phyloP scores from a whole-genome alignment of 345 rosid genomes.

The Dipteronia sinensis region DNA sequence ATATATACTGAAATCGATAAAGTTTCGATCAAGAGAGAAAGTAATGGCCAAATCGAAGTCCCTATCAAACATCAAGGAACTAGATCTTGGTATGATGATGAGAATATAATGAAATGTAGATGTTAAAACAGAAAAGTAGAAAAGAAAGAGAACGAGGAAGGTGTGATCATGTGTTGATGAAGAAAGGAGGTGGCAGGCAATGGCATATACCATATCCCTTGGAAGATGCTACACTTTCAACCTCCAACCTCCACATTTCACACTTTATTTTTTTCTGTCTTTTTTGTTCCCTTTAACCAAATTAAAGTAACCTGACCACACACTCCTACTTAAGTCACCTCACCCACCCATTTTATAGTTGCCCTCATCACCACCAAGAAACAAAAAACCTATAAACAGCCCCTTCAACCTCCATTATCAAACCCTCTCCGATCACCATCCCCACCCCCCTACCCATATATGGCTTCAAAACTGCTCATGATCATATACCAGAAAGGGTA shows the following conservation, averaged over 20 bases:
- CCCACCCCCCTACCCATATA: conserved; percentile 21
- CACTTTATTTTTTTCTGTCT: background rate
- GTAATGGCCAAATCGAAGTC: no score
- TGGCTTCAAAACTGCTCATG: background rate
- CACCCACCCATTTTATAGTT: conserved; percentile 28
- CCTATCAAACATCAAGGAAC: background rate
- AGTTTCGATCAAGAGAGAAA: no score
- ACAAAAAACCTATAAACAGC: conserved; percentile 21
- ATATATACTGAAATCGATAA: no score
- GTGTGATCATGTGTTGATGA: conserved; percentile 15
- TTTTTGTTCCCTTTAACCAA: conserved; percentile 22
- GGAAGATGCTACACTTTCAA: conserved; percentile 53
- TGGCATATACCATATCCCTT: conserved; percentile 61
- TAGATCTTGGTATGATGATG: background rate
- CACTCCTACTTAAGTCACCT: conserved; percentile 36
- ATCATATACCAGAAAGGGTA: background rate
- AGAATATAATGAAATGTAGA: background rate
- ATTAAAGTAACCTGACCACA: conserved; percentile 26
- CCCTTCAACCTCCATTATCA: conserved; percentile 16
- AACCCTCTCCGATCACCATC: conserved; percentile 37
- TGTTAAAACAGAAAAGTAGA: background rate
- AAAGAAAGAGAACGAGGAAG: background rate
- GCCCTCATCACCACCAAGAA: conserved; percentile 34
- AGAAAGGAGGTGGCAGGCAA: conserved; percentile 24
- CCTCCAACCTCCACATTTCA: conserved; percentile 23